A percentile compares a stretch with the other conserved stretches of the same genome.
Evolutionary conservation across 371 early-diverging fungal species (phyloP).

Genomic region (Mortierella sp.): DNA sequence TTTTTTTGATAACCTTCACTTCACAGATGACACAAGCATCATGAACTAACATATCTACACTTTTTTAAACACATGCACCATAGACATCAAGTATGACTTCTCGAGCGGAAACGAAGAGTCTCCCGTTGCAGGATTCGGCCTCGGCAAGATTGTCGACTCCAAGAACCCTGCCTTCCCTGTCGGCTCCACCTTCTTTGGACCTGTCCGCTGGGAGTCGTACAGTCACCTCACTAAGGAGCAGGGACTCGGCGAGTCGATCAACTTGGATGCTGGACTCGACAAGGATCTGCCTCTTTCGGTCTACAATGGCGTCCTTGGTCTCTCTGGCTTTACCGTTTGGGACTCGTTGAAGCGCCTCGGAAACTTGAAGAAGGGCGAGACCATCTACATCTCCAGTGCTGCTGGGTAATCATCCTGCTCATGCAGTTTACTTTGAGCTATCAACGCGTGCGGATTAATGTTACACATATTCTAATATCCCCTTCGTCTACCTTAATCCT

Average conservation of each 20-base stretch:
- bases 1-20: neutral
- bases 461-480: neutral
- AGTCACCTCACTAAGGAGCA: constrained; percentile 13
- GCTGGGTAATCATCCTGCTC: constrained; percentile 58
- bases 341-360: constrained; percentile 58
- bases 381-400: constrained; percentile 68
- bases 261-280: constrained; percentile 11
- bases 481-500: neutral
- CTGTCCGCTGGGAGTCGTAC: constrained; percentile 38
- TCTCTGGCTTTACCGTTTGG: constrained; percentile 65
- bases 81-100: constrained; percentile 43
- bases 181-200: constrained; percentile 19
- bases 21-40: no score
- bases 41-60: neutral
- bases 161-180: constrained; percentile 35
- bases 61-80: constrained; percentile 13
- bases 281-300: constrained; percentile 26
- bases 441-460: neutral
- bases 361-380: constrained; percentile 77
- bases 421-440: neutral
- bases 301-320: constrained; percentile 63
- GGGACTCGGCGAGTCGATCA: constrained; percentile 8
- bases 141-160: constrained; percentile 41
- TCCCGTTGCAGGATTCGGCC: constrained; percentile 30
- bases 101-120: constrained; percentile 22